These are phyloP conservation scores for Camellia granthamiana DNA, from an alignment of 148 eudicot species.

Conservation along the genomic window DNA sequence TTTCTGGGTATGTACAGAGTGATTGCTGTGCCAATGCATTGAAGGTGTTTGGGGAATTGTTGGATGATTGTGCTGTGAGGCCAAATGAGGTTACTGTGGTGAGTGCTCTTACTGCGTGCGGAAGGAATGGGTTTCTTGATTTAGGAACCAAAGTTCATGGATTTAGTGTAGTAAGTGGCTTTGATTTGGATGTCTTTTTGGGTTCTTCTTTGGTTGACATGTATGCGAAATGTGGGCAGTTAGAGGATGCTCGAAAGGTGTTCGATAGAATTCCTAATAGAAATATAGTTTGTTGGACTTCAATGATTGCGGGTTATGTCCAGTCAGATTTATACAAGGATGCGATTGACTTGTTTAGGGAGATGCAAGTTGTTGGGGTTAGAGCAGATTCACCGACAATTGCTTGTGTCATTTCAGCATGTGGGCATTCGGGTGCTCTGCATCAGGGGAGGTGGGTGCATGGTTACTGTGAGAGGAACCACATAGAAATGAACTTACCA, in stretches of 20 bases:
- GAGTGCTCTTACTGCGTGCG: background rate
- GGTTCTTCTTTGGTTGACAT: background rate
- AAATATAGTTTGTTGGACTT: background rate
- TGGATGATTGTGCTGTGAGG: background rate
- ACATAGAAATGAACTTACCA: too few relatives aligned
- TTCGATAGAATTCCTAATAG: background rate
- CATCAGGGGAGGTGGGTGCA: too few relatives aligned
- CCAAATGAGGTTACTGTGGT: background rate
- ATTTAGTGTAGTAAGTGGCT: background rate
- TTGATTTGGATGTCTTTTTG: background rate
- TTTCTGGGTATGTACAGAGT: too few relatives aligned
- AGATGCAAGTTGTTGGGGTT: background rate
- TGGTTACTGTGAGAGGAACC: too few relatives aligned
- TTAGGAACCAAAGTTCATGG: background rate
- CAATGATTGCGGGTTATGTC: too few relatives aligned
- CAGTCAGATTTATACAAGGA: background rate
- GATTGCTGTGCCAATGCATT: too few relatives aligned
- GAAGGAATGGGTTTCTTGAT: background rate
- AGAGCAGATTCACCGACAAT: too few relatives aligned
- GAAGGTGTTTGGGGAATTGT: too few relatives aligned
- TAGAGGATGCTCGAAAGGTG: background rate
- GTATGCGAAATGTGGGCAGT: constrained; percentile 2
- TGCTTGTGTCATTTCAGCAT: too few relatives aligned
- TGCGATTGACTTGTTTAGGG: background rate
- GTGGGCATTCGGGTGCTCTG: too few relatives aligned